phyloP scores from a whole-genome alignment of 2,329 filamentous ascomycete genomes.

The Aspergillus viridinutans region DNA sequence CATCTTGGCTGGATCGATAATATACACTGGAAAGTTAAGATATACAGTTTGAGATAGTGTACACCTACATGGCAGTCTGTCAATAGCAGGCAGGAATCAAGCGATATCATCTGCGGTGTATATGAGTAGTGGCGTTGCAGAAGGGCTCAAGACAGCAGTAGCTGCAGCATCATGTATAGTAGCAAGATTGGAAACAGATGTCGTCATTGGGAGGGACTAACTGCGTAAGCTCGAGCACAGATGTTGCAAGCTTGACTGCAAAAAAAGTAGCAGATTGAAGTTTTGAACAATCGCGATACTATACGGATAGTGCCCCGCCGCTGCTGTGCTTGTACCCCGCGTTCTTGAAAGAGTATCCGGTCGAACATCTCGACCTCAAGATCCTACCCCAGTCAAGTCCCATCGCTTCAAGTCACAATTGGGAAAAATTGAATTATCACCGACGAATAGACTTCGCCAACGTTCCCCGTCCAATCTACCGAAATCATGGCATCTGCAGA shows the following conservation, averaged over 20 bases:
- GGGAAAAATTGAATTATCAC: neutral
- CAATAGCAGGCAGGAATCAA: neutral
- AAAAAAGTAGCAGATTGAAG: neutral
- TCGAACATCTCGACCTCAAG: neutral
- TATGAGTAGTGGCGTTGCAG: neutral
- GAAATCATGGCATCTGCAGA: conserved; percentile 17
- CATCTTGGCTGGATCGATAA: neutral
- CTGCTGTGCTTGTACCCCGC: neutral
- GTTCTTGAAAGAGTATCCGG: neutral
- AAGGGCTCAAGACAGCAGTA: neutral
- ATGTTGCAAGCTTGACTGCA: neutral
- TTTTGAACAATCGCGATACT: neutral
- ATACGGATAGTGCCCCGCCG: neutral
- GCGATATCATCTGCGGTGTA: neutral
- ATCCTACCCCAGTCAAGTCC: neutral
- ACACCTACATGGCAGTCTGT: neutral
- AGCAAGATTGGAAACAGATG: neutral
- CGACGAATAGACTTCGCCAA: neutral
- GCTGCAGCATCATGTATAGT: neutral
- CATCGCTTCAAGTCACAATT: neutral
- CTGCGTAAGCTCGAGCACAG: neutral
- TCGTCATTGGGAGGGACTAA: neutral
- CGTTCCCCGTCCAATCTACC: neutral
- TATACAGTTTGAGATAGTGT: neutral
- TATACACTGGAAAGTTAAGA: neutral